Conservation (phyloP, 1,284 basidiomycete species). For the Austroboletus niveus region DNA sequence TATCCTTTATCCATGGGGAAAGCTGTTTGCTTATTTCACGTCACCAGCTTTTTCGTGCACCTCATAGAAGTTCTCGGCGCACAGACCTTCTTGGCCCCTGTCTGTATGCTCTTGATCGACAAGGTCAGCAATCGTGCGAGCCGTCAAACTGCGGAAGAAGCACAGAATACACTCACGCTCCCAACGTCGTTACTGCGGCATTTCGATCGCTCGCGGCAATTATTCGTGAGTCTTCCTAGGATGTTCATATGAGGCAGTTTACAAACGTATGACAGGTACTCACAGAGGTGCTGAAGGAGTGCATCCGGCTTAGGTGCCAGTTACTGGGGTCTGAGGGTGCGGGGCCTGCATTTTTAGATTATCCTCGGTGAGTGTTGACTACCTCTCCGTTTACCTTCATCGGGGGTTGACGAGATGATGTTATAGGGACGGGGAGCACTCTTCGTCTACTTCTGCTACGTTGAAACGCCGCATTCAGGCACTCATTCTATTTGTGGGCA, state of each 20-base stretch:
- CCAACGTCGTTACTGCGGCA: slow-evolving; percentile 68
- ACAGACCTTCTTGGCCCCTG: slow-evolving; percentile 78
- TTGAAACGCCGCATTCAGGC: slow-evolving; percentile 63
- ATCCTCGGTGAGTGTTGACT: slow-evolving; percentile 45
- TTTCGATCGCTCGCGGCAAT: slow-evolving; percentile 49
- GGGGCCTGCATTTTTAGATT: slow-evolving; percentile 55
- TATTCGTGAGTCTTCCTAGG: slow-evolving; percentile 42
- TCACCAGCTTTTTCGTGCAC: slow-evolving; percentile 82
- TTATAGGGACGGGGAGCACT: slow-evolving; percentile 54
- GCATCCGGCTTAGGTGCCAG: slow-evolving; percentile 53
- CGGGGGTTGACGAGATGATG: slow-evolving; percentile 1
- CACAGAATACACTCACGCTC: slow-evolving; percentile 59
- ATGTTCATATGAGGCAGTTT: slow-evolving; percentile 12
- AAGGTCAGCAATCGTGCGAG: slow-evolving; percentile 70
- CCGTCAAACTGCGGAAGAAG: slow-evolving; percentile 64
- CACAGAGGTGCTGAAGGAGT: slow-evolving; percentile 67
- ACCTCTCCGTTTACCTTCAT: neutral
- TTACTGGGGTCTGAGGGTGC: slow-evolving; percentile 40
- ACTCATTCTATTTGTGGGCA: slow-evolving; percentile 53
- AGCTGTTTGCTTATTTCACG: slow-evolving; percentile 7
- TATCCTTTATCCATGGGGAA: slow-evolving; percentile 25
- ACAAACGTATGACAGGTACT: slow-evolving; percentile 47
- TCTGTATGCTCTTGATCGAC: slow-evolving; percentile 86
- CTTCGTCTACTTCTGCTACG: slow-evolving; percentile 40
- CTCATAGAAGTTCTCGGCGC: slow-evolving; percentile 86